These are phyloP conservation scores for Pseudogymnoascus sp. DNA, from an alignment of 2,329 filamentous ascomycete genomes.

Conservation along the genomic window DNA sequence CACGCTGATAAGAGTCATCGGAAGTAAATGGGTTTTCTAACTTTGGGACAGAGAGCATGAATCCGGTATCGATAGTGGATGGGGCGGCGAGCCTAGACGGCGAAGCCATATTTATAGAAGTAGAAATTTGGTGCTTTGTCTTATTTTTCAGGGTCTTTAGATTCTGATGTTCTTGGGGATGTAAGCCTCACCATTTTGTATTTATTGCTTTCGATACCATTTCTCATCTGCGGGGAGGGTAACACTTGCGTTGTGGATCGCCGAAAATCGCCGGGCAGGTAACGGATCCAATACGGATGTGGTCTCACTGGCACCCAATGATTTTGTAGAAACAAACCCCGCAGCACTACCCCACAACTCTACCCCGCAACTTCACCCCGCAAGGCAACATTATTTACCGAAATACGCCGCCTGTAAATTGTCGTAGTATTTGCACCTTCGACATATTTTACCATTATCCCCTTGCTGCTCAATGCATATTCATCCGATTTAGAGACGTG, in stretches of 20 bases:
- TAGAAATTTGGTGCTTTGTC: background rate
- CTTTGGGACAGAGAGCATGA: slow-evolving; percentile 7
- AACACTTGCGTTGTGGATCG: background rate
- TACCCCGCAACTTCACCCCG: background rate
- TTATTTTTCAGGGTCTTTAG: background rate
- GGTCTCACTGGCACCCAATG: no score
- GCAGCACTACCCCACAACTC: background rate
- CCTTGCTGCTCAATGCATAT: background rate
- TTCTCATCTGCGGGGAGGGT: background rate
- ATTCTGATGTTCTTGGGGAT: background rate
- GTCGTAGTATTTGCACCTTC: background rate
- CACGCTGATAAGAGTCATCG: slow-evolving; percentile 5
- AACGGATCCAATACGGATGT: no score
- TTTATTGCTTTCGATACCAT: background rate
- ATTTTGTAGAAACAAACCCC: background rate
- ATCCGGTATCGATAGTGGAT: slow-evolving; percentile 9
- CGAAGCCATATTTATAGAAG: background rate
- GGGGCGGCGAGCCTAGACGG: background rate
- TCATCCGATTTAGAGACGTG: background rate
- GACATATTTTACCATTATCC: background rate
- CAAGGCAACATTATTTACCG: background rate
- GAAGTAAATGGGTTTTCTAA: slow-evolving; percentile 3
- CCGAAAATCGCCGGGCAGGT: background rate
- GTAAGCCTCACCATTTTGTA: background rate
- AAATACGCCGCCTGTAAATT: background rate